Evolutionary conservation across 768 basidiomycete species (phyloP), one percentile per base, ranked within the genome.

Genomic region (Russula foetens): DNA sequence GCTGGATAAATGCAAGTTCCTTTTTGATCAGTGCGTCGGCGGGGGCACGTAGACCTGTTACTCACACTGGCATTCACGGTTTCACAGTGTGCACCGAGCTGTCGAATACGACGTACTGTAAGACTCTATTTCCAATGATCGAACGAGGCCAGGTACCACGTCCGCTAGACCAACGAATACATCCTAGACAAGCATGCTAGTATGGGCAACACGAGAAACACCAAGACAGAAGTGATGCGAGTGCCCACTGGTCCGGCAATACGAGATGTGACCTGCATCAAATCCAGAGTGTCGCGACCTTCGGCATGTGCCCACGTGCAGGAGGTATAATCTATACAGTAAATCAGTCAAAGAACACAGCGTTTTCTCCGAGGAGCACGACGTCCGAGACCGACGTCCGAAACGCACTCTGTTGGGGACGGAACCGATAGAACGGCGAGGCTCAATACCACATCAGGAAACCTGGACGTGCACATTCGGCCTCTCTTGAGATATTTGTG

Each of bases 251-350:
- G 60, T 44, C 64, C 64, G 7, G 63, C 55, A 35, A 70, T 62
- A 56, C 69, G 67, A 33, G 64, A 21, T 43, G 62, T 57, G 43
- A 70, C 51, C 49, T 70, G 70, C 54, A 68, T 60, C 46, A 65
- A 50, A 23, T 70, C 69, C 31, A 68, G 56, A 24, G 63, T 63
- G 41, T 70, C 69, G n/a, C 68, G 56, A 51, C 68, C 64, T n/a
- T 61, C 63, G 5, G 69, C 67, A 44, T 69, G 66, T 33, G 61
- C 66, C 69, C 69, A 70, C 55, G 70, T 63, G 7, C 67, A n/a
- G n/a, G n/a, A n/a, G n/a, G n/a, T n/a, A n/a, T n/a, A n/a, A n/a
- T n/a, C n/a, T n/a, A n/a, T 44, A 29, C 24, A 24, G 29, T 2
- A 35, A 24, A 4, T 39, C 38, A 58, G 3, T 41, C 19, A 24